Evolutionary conservation across 805 yeast genomes (phyloP), one percentile per base, ranked within the genome.

Genomic region (Spathaspora hagerdaliae): DNA sequence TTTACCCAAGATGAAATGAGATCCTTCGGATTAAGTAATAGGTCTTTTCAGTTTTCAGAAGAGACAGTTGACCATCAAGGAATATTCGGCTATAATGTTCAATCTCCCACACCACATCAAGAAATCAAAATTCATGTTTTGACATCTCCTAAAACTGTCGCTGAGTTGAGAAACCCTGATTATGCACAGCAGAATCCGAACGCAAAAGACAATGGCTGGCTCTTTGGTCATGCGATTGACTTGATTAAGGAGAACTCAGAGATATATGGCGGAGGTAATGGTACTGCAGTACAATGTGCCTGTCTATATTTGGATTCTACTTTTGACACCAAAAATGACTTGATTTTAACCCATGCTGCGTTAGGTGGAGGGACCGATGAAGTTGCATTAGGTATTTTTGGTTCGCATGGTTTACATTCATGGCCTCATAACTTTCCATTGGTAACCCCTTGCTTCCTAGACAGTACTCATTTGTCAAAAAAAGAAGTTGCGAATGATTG

Each of bases 1-100:
- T 90, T 78, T 62, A 91, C 97, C 0, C 82, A 81, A 54, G 97
- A 91, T 54, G 96, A 90, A 59, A 88, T 92, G 96, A 63, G 81
- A 43, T 69, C 83, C 35, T 76, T 79, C 39, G 91, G 94, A 0
- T 78, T 87, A 58, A 95, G 96, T 9, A 78, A 82, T 51, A 70
- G 97, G 49, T 74, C 86, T 4, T 89, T 89, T 64, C 79, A 80
- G 49, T 85, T 89, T 51, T 82, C 74, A 2, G 96, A 91, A 55
- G 77, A 73, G 50, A 61, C 73, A 4, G 51, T 46, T 7, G 26
- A 49, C 12, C 38, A 57, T 27, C 71, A 65, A 44, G 48, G 54
- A 2, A 35, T 70, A 1, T 71, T 66, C 45, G 75, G 75, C 1
- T 61, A 61, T 49, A 46, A 52, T 15, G 62, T 64, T 12, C 81